These are phyloP conservation scores for Mimosa pudica DNA, from an alignment of 306 rosid genomes.

Conservation along the genomic window DNA sequence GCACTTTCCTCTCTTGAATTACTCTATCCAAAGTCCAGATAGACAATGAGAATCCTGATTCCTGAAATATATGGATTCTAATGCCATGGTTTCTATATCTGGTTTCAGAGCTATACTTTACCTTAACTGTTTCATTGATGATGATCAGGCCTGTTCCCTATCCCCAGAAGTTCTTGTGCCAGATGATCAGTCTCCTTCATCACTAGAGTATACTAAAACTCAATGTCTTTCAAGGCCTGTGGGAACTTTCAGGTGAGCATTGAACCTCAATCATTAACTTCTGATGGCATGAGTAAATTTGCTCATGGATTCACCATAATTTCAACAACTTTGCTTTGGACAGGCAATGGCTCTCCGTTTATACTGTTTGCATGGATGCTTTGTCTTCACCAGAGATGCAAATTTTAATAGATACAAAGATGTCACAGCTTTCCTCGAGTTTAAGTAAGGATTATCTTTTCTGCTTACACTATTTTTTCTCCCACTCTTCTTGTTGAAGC, in stretches of 20 bases:
- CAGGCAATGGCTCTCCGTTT: conserved; percentile 62
- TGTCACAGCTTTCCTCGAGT: conserved; percentile 37
- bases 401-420: conserved; percentile 43
- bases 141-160: conserved; percentile 35
- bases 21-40: background rate
- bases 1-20: background rate
- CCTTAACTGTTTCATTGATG: conserved; percentile 3
- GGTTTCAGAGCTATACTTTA: background rate
- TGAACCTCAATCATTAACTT: conserved; percentile 26
- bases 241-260: conserved; percentile 45
- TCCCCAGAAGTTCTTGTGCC: conserved; percentile 47
- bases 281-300: conserved; percentile 16
- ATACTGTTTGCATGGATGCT: conserved; percentile 67
- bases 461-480: conserved; percentile 9
- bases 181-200: conserved; percentile 38
- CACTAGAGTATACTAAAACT: conserved; percentile 35
- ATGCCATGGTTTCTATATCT: conserved; percentile 11
- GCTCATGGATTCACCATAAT: conserved; percentile 41
- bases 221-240: conserved; percentile 39
- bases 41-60: background rate
- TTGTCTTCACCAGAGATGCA: conserved; percentile 61
- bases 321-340: conserved; percentile 59
- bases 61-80: background rate
- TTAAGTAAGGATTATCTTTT: conserved; percentile 50
- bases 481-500: conserved; percentile 26